Conservation (phyloP, 164 flowering plant genomes). For the Vitis cinerea region DNA sequence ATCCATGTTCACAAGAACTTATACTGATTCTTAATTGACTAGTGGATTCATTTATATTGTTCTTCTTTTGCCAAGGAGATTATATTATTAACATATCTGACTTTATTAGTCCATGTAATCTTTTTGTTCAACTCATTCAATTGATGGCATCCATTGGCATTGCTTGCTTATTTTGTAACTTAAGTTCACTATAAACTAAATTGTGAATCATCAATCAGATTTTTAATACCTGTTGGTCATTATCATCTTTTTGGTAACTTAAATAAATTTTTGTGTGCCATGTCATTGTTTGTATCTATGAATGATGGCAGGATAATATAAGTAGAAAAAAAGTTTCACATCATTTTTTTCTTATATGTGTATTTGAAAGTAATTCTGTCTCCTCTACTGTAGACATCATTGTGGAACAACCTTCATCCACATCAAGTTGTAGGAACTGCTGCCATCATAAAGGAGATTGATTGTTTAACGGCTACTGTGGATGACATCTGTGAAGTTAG, state of each 20-base stretch:
- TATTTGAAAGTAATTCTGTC: not conserved
- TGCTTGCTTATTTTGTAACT: not conserved
- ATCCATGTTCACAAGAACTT: too few species aligned
- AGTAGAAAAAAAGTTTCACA: not conserved
- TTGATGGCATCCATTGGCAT: not conserved
- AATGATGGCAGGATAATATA: not conserved
- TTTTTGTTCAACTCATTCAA: not conserved
- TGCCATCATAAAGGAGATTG: constrained; percentile 72
- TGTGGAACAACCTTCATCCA: constrained; percentile 96
- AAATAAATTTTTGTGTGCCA: not conserved
- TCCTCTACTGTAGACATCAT: constrained; percentile 62
- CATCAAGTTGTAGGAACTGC: constrained; percentile 85
- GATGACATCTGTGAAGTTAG: constrained; percentile 54
- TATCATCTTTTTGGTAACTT: not conserved
- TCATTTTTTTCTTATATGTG: not conserved
- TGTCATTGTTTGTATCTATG: not conserved
- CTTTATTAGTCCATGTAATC: not conserved
- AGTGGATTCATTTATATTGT: not conserved
- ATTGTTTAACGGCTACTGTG: constrained; percentile 76
- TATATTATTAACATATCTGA: not conserved
- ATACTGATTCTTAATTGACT: not conserved
- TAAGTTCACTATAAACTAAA: not conserved
- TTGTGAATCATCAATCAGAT: not conserved
- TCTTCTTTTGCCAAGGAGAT: too few species aligned
- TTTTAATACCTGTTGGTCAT: not conserved